Evolutionary conservation across 148 eudicot genomes (phyloP).

Genomic region (Hydrangea macrophylla): DNA sequence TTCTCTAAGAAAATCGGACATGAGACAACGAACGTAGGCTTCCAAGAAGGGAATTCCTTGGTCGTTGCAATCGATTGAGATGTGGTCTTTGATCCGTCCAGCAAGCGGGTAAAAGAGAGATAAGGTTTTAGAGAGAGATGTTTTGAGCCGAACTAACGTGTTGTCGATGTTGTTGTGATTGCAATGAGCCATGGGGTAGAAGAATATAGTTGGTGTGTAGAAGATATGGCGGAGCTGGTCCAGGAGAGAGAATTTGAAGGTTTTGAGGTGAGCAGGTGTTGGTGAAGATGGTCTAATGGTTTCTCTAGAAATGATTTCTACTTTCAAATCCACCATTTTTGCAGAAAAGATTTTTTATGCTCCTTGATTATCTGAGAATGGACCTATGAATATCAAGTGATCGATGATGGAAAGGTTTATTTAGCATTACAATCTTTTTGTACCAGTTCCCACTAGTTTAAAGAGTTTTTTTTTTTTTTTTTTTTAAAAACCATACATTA

Average conservation of each 20-base stretch:
- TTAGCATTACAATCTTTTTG: too few relatives aligned
- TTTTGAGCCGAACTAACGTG: neutral
- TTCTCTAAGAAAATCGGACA: neutral
- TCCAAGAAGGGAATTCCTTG: too few relatives aligned
- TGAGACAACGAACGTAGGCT: too few relatives aligned
- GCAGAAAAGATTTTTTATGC: too few relatives aligned
- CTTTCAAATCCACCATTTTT: neutral
- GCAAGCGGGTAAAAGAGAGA: slow-evolving; percentile 3
- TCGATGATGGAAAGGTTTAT: too few relatives aligned
- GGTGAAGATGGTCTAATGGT: neutral
- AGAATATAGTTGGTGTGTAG: neutral
- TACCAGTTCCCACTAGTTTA: too few relatives aligned
- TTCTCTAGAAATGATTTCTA: slow-evolving; percentile 7
- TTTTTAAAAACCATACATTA: too few relatives aligned
- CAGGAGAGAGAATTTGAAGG: neutral
- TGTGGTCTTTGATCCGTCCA: neutral
- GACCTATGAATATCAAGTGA: too few relatives aligned
- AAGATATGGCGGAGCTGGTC: neutral
- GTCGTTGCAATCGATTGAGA: neutral
- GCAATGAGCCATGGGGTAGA: neutral
- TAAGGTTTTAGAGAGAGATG: neutral
- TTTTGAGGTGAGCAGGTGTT: neutral
- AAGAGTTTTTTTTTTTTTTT: too few relatives aligned
- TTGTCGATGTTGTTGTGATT: neutral
- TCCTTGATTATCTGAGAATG: too few relatives aligned